These are phyloP conservation scores for Saccharomycopsis malanga DNA, from an alignment of 805 yeast genomes.

Conservation along the genomic window DNA sequence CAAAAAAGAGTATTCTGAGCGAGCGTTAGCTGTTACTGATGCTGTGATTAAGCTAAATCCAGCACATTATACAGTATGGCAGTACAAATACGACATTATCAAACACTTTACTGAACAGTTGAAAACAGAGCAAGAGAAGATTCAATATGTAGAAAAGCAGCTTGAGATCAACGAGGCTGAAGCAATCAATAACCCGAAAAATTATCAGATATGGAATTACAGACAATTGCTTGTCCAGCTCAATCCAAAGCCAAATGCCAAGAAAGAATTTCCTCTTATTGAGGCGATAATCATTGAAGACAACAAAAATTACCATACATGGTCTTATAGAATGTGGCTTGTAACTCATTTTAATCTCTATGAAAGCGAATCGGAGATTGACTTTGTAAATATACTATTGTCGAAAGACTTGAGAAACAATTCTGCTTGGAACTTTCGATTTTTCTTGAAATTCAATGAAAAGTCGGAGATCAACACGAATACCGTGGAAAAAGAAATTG, in stretches of 20 bases:
- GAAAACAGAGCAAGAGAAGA: constrained; percentile 25
- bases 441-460: constrained; percentile 35
- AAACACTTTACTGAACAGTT: constrained; percentile 25
- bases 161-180: constrained; percentile 73
- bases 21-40: constrained; percentile 65
- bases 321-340: constrained; percentile 90
- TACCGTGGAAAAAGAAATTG: constrained; percentile 41
- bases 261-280: constrained; percentile 59
- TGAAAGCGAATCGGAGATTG: constrained; percentile 40
- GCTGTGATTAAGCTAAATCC: constrained; percentile 62
- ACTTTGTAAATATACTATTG: constrained; percentile 43
- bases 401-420: constrained; percentile 72
- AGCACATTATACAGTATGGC: constrained; percentile 92
- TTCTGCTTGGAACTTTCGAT: constrained; percentile 90
- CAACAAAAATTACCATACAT: constrained; percentile 88
- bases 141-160: constrained; percentile 37
- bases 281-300: constrained; percentile 69
- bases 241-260: constrained; percentile 31
- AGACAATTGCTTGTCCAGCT: constrained; percentile 56
- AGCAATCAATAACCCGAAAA: constrained; percentile 74
- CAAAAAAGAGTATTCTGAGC: constrained; percentile 52
- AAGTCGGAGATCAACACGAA: constrained; percentile 22
- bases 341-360: constrained; percentile 48
- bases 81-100: constrained; percentile 52
- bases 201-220: constrained; percentile 97